Base-by-base conservation (phyloP, 2,329 filamentous ascomycete genomes). In the Talaromyces piceae region DNA sequence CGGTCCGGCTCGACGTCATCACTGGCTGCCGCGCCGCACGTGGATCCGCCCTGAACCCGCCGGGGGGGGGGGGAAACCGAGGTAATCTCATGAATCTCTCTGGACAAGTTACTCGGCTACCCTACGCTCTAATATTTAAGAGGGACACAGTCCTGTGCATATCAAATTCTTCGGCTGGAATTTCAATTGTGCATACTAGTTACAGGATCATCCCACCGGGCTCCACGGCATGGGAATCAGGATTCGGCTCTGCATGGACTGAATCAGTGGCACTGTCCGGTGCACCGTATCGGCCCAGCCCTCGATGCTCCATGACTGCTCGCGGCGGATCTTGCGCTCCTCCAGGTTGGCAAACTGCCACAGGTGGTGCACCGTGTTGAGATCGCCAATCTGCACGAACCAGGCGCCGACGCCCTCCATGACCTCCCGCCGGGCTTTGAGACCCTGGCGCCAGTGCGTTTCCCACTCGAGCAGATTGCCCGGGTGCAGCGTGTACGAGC, bases 341-440 rank as follows among this genome's bases (percentile, higher is more conserved):
- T 97, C 91, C 54, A 98, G 73, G 69, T 98, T 88, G 60, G 91
- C 91, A 75, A 97, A 98, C 67, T 98, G 93, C 93, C 93, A 98
- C 20, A 98, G 79, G 68, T 97, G 91, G 70, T 98, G 91, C 28
- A 98, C 93, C 0, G 90, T 96, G 75, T 98, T 98, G 57, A 98
- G 78, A 49, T 96, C 91, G 55, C 93, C 93, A 63, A 98, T 91
- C 74, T 98, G 93, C 37, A 96, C 91, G 63, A 98, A 98, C 93
- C 93, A 98, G 5, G 93, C 93, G 27, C 91, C 91, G 0, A 95
- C 91, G 12, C 93, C 93, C 71, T 98, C 93, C 93, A 98, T 98
- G 50, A 97, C 91, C 72, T 97, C 90, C 46, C 90, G 82, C 47
- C 93, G 82, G 2, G 93, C 93, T 71, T 88, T 87, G 50, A 98